Evolutionary conservation across 1,284 basidiomycete genomes (phyloP), one percentile per base, ranked within the genome.

Genomic region (Sanguinoderma infundibulare): DNA sequence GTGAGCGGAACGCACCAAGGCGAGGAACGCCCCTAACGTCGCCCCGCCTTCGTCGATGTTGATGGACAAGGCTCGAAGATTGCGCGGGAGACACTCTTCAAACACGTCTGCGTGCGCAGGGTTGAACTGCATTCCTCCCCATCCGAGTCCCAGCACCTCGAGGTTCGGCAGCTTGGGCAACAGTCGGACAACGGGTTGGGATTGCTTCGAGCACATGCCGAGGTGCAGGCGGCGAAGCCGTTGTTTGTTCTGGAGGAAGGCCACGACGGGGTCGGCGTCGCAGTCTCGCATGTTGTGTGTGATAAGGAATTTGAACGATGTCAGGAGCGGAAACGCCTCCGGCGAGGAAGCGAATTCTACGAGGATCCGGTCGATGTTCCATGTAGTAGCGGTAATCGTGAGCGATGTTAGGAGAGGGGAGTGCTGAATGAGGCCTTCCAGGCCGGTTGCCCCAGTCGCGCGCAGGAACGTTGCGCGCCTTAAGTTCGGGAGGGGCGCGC

Each of bases 281-380:
- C 30, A 20, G n/a, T 42, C 40, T 30, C 53, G 30, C 39, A 32
- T 17, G 12, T 20, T n/a, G 28, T 32, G 28, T 20, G 39, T 39
- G 39, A 51, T 39, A 22, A 44, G n/a, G 53, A 47, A 44, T n/a
- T 38, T 42, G 54, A 56, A 49, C n/a, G 42, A 17, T 2, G 30
- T 49, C 14, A 56, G 54, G 28, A 15, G 42, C 12, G 42, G 54
- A 22, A 44, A 56, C 12, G 54, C 54, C 32, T 47, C 42, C n/a
- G 44, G 42, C 9, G 44, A 32, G 4, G 54, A 32, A 6, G 32
- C n/a, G 24, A 56, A 17, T 10, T 20, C 32, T 8, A 9, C 32
- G 32, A 56, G 28, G 7, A 46, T 17, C 5, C 12, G 5, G 36
- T 32, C 26, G 38, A 17, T 5, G 20, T 26, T 40, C 14, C 38